These are phyloP conservation scores for Fistulifera solaris DNA, from an alignment of 108 stramenopile species.

Conservation along the genomic window DNA sequence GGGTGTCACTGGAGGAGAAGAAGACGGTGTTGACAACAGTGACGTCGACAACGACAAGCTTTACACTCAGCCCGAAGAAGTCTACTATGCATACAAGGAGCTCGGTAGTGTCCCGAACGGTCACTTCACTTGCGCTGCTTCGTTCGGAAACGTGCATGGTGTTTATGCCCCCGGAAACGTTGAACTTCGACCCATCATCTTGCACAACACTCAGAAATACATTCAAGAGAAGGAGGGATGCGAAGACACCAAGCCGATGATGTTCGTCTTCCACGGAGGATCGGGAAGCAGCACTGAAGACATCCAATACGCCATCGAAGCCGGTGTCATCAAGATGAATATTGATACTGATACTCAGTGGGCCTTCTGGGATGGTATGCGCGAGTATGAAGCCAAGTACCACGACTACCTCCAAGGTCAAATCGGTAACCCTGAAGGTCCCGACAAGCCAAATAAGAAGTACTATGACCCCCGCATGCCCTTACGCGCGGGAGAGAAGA, in stretches of 20 bases:
- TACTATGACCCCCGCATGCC: constrained; percentile 94
- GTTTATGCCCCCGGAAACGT: constrained; percentile 93
- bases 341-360: constrained; percentile 97
- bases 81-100: constrained; percentile 63
- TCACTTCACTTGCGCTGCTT: constrained; percentile 53
- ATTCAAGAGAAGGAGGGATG: constrained; percentile 78
- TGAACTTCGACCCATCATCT: constrained; percentile 80
- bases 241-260: constrained; percentile 71
- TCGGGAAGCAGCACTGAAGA: constrained; percentile 74
- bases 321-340: constrained; percentile 95
- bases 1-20: constrained; percentile 93
- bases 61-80: constrained; percentile 92
- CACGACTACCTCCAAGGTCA: constrained; percentile 82
- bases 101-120: constrained; percentile 51
- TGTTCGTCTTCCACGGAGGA: constrained; percentile 92
- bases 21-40: constrained; percentile 90
- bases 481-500: constrained; percentile 88
- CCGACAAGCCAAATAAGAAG: constrained; percentile 95
- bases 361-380: constrained; percentile 84
- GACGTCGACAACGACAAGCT: constrained; percentile 73
- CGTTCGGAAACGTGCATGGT: constrained; percentile 92
- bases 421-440: constrained; percentile 94
- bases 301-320: constrained; percentile 70
- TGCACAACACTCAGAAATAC: constrained; percentile 72
- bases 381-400: constrained; percentile 65